Percentiles rank a stretch among this genome's conserved stretches.
Conservation (phyloP, 768 basidiomycete species). For the Collybiopsis confluens region DNA sequence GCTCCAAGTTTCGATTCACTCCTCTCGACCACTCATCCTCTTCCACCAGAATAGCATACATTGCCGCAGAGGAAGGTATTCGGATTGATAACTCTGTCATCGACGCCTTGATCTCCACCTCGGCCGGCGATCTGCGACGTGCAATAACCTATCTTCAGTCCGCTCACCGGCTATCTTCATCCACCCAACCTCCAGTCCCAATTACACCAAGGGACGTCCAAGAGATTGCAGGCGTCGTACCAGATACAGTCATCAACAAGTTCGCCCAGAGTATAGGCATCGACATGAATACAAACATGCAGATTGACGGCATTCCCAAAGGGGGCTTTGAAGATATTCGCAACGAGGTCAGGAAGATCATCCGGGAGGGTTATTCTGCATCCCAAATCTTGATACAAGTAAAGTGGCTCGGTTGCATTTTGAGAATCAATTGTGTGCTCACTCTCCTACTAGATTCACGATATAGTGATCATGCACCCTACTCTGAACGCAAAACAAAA, state of each 20-base stretch:
- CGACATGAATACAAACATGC: slow-evolving; percentile 47
- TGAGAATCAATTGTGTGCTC: slow-evolving; percentile 6
- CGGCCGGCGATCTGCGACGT: slow-evolving; percentile 90
- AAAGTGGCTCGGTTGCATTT: slow-evolving; percentile 16
- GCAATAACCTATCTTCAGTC: slow-evolving; percentile 98
- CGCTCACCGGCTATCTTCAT: slow-evolving; percentile 80
- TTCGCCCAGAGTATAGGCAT: slow-evolving; percentile 75
- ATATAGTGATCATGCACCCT: slow-evolving; percentile 80
- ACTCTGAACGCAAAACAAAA: slow-evolving; percentile 79
- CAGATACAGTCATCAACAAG: slow-evolving; percentile 61
- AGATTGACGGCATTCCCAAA: slow-evolving; percentile 43
- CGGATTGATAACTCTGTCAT: slow-evolving; percentile 55
- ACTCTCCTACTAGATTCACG: slow-evolving; percentile 70
- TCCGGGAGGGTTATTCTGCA: slow-evolving; percentile 90
- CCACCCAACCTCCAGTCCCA: slow-evolving; percentile 64
- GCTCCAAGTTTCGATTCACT: slow-evolving; percentile 98
- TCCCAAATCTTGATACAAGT: slow-evolving; percentile 88
- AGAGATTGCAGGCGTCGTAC: slow-evolving; percentile 96
- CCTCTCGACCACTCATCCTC: slow-evolving; percentile 82
- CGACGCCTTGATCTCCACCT: slow-evolving; percentile 69
- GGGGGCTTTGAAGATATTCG: slow-evolving; percentile 59
- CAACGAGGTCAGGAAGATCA: slow-evolving; percentile 68
- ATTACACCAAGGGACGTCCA: slow-evolving; percentile 82
- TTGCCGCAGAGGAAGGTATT: slow-evolving; percentile 75
- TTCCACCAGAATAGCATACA: slow-evolving; percentile 68